These are phyloP conservation scores for Mortierella sp. DNA, from an alignment of 371 early-diverging fungal genomes.

Conservation along the genomic window DNA sequence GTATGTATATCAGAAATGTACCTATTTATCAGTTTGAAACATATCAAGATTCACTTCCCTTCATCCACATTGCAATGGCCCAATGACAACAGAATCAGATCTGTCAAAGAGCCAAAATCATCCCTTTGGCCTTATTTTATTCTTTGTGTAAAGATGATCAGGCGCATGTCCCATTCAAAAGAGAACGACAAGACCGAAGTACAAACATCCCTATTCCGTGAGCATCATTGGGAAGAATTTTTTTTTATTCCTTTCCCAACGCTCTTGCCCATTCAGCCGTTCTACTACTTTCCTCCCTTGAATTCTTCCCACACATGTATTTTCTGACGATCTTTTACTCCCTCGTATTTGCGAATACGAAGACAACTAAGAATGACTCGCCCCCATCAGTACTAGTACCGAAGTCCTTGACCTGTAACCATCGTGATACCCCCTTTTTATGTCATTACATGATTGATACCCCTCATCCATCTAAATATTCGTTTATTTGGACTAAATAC, in stretches of 20 bases:
- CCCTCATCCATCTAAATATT: not conserved
- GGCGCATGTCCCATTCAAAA: not conserved
- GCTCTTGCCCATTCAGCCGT: not conserved
- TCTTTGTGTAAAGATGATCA: too few relatives aligned
- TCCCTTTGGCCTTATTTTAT: not conserved
- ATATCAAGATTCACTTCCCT: not conserved
- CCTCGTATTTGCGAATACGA: too few relatives aligned
- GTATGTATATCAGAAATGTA: constrained; percentile 5
- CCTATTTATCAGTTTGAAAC: not conserved
- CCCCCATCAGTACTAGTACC: constrained; percentile 12
- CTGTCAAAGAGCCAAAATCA: too few relatives aligned
- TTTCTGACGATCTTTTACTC: not conserved
- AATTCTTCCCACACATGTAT: not conserved
- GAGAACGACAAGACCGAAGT: not conserved
- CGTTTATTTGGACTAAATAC: not conserved
- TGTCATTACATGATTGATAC: not conserved
- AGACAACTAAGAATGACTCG: constrained; percentile 6
- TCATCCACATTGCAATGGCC: too few relatives aligned
- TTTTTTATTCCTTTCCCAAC: constrained; percentile 1
- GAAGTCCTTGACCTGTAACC: constrained; percentile 8
- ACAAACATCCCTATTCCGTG: constrained; percentile 14
- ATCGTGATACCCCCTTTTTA: constrained; percentile 13
- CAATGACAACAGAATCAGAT: too few relatives aligned
- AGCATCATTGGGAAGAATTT: not conserved
- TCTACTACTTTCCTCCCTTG: not conserved